Conservation (phyloP, 441 rosid species). For the Theobroma grandiflorum region DNA sequence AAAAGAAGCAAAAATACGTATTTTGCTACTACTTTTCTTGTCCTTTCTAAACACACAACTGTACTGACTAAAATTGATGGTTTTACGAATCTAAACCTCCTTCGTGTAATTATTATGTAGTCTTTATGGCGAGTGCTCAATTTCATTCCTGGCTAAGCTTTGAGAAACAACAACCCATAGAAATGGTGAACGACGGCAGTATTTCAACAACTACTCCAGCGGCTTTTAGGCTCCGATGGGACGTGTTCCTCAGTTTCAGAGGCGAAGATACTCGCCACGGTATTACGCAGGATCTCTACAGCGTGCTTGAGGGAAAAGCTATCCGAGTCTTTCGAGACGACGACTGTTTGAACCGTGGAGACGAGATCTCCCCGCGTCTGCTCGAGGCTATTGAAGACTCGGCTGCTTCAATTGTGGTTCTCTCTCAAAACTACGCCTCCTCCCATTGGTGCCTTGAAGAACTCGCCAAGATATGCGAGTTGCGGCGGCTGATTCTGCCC, state of each 20-base stretch:
- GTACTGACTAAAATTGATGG: too few relatives aligned
- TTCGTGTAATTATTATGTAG: too few relatives aligned
- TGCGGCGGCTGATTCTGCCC: slow-evolving; percentile 28
- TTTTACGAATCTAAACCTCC: too few relatives aligned
- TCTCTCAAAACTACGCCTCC: slow-evolving; percentile 35
- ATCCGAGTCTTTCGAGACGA: slow-evolving; percentile 16
- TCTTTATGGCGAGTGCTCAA: too few relatives aligned
- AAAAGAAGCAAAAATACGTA: too few relatives aligned
- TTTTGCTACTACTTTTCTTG: too few relatives aligned
- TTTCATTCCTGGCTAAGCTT: too few relatives aligned
- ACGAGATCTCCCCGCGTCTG: slow-evolving; percentile 9
- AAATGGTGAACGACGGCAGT: slow-evolving; percentile 20
- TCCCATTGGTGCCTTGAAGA: slow-evolving; percentile 34
- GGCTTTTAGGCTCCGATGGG: slow-evolving; percentile 33
- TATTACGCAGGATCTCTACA: slow-evolving; percentile 10
- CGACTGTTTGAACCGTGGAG: background rate
- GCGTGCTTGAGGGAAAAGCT: background rate
- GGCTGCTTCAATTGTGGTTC: slow-evolving; percentile 39
- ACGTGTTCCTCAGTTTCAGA: slow-evolving; percentile 26
- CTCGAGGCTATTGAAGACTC: slow-evolving; percentile 41
- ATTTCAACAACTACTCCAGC: slow-evolving; percentile 2
- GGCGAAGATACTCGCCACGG: slow-evolving; percentile 24
- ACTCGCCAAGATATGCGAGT: slow-evolving; percentile 29
- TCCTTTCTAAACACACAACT: too few relatives aligned
- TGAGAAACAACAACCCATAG: background rate